Percentiles rank a stretch among this genome's conserved stretches.
Evolutionary conservation across 345 rosid species (phyloP).

Genomic region (Corchorus capsularis): DNA sequence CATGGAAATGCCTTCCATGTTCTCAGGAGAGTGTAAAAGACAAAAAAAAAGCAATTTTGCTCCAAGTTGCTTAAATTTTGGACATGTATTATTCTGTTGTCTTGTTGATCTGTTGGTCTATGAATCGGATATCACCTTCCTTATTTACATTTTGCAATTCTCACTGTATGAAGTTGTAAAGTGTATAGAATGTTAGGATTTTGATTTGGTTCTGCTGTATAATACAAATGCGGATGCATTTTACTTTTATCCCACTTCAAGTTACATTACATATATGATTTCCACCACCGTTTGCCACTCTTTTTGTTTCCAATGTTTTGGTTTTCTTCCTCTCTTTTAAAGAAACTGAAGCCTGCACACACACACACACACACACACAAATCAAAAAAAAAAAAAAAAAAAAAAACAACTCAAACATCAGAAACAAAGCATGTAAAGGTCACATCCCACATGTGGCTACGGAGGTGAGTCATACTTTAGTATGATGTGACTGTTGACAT

Average conservation of each 20-base stretch:
- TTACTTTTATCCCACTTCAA: neutral
- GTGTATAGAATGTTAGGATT: neutral
- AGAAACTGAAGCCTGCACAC: too few relatives aligned
- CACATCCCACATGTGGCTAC: too few relatives aligned
- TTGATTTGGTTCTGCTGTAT: neutral
- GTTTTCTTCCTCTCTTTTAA: too few relatives aligned
- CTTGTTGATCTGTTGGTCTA: conserved; percentile 2
- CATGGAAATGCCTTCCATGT: conserved; percentile 10
- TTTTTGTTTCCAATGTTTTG: neutral
- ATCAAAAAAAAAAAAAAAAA: too few relatives aligned
- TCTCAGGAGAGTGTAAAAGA: neutral
- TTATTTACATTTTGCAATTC: neutral
- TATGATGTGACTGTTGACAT: too few relatives aligned
- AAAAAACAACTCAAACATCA: too few relatives aligned
- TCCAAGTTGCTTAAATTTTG: conserved; percentile 15
- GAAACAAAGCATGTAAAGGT: too few relatives aligned
- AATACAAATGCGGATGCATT: neutral
- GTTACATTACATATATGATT: neutral
- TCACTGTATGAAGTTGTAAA: conserved; percentile 3
- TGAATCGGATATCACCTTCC: neutral
- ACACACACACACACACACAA: too few relatives aligned
- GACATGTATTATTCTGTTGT: conserved; percentile 15
- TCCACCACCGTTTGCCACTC: neutral
- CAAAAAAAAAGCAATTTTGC: conserved; percentile 13
- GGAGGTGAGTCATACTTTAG: too few relatives aligned